Base-by-base conservation (phyloP, 2,329 filamentous ascomycete genomes). In the Colletotrichum lini region DNA sequence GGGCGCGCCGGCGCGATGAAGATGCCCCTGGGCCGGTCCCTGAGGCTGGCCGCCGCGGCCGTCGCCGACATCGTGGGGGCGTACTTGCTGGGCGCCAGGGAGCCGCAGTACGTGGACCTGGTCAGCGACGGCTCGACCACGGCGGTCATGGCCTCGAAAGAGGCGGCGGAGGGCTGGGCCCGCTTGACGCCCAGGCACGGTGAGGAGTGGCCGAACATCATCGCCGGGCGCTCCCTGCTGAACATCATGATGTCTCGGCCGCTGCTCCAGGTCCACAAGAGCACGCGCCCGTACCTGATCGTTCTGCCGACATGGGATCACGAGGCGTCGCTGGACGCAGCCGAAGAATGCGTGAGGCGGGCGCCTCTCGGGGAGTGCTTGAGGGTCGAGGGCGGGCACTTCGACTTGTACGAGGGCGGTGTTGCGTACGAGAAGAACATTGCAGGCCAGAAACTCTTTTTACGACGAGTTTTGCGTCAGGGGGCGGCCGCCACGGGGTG, bases 241-340 rank as follows among this genome's bases (percentile, higher is more conserved):
- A 70, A 54, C 30, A 67, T 70, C 21, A 21, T 70, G 44, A 5
- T 49, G 2, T 66, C 62, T 16, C 54, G 67, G 7, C 67, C 67
- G 54, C 18, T 70, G 56, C 8, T 56, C 15, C 62, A 67, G 12
- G 42, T 70, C 6, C 49, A 60, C 30, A 70, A 70, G 49, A 70
- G 67, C 4, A 44, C 56, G 15, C 54, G 56, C 5, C 67, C 67
- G 9, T 70, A 60, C 8, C 47, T 70, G 1, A n/a, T 70, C n/a
- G 35, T 70, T 45, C 52, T 70, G 7, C 62, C 67, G 7, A 70
- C 67, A 8, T 70, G 67, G 67, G 62, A 70, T n/a, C 56, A 70
- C 30, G 67, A 70, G 16, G 67, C 62, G 35, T 66, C 62, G 10
- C 16, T 70, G 40, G 47, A 49, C 18, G 67, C 67, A 2, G 67